phyloP scores from a whole-genome alignment of 1,139 yeast species.

The Lodderomyces pseudojiufengensis region DNA sequence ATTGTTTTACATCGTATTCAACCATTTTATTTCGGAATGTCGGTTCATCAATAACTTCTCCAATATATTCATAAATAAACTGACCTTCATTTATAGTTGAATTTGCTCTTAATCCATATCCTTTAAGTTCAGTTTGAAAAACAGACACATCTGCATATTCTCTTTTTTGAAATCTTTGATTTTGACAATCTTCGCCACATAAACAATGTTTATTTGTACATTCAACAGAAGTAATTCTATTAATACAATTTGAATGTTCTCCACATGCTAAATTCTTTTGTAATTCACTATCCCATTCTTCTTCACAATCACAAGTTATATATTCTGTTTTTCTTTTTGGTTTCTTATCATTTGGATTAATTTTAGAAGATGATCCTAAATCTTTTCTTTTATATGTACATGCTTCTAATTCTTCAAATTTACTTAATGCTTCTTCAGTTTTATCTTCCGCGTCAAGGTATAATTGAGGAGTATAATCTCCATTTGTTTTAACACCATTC shows the following conservation, averaged over 20 bases:
- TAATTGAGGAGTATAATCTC: conserved; percentile 20
- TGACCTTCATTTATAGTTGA: conserved; percentile 53
- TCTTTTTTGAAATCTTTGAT: conserved; percentile 79
- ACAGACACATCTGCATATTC: conserved; percentile 74
- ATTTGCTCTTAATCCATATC: conserved; percentile 83
- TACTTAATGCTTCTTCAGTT: conserved; percentile 64
- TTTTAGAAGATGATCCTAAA: conserved; percentile 58
- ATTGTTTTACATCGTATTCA: conserved; percentile 65
- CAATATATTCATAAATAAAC: conserved; percentile 87
- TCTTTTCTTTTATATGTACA: conserved; percentile 59
- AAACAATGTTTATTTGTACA: conserved; percentile 70
- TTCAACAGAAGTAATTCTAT: conserved; percentile 86
- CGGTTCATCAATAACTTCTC: conserved; percentile 83
- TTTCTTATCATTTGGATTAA: conserved; percentile 3
- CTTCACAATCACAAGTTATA: conserved; percentile 88
- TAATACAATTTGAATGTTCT: conserved; percentile 84
- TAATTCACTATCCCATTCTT: conserved; percentile 36
- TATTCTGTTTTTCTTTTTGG: conserved; percentile 38
- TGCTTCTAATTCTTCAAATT: conserved; percentile 53
- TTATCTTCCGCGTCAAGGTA: conserved; percentile 53
- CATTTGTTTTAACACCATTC: conserved; percentile 1
- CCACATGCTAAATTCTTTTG: conserved; percentile 69
- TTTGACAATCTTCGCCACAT: conserved; percentile 79
- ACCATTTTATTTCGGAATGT: conserved; percentile 70
- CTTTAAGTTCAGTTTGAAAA: conserved; percentile 77